Percentiles rank a stretch among this genome's conserved stretches.
These are phyloP conservation scores for Phytophthora multivora DNA, from an alignment of 352 stramenopile species.

Conservation along the genomic window DNA sequence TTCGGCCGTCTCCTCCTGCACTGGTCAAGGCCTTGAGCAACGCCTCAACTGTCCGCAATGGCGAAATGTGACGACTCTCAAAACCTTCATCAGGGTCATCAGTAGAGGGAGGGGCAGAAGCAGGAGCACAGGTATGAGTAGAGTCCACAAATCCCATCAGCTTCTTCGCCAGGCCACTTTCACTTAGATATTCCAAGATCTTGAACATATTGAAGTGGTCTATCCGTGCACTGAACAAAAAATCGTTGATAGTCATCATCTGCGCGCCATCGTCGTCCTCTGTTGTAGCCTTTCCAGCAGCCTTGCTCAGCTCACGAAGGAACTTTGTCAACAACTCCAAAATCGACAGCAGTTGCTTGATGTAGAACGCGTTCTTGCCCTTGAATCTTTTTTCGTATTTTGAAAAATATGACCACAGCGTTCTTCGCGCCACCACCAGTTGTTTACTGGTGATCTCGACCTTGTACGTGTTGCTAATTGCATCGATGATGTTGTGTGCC, in stretches of 20 bases:
- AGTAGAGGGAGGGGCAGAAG: not conserved
- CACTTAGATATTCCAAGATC: slow-evolving; percentile 78
- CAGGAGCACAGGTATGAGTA: slow-evolving; percentile 18
- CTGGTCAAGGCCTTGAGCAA: slow-evolving; percentile 82
- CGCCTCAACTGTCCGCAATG: slow-evolving; percentile 72
- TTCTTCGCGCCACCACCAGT: slow-evolving; percentile 68
- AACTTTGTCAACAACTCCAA: slow-evolving; percentile 82
- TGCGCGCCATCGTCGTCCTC: slow-evolving; percentile 38
- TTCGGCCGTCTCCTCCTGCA: slow-evolving; percentile 66
- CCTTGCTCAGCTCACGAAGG: slow-evolving; percentile 59
- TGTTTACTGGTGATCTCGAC: slow-evolving; percentile 79
- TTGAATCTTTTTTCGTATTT: slow-evolving; percentile 90
- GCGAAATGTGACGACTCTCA: slow-evolving; percentile 83
- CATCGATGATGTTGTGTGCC: slow-evolving; percentile 98
- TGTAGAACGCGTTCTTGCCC: slow-evolving; percentile 89
- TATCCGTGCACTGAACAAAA: slow-evolving; percentile 76
- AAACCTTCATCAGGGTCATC: slow-evolving; percentile 51
- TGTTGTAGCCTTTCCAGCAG: not conserved
- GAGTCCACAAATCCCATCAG: slow-evolving; percentile 79
- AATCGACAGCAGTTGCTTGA: slow-evolving; percentile 86
- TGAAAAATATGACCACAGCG: slow-evolving; percentile 86
- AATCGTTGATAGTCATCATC: slow-evolving; percentile 88
- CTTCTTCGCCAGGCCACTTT: slow-evolving; percentile 86
- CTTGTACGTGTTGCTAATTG: slow-evolving; percentile 93
- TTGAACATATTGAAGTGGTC: slow-evolving; percentile 93